Evolutionary conservation across 495 filamentous ascomycete species (phyloP), one percentile per base, ranked within the genome.

Genomic region (Diplogelasinospora grovesii): DNA sequence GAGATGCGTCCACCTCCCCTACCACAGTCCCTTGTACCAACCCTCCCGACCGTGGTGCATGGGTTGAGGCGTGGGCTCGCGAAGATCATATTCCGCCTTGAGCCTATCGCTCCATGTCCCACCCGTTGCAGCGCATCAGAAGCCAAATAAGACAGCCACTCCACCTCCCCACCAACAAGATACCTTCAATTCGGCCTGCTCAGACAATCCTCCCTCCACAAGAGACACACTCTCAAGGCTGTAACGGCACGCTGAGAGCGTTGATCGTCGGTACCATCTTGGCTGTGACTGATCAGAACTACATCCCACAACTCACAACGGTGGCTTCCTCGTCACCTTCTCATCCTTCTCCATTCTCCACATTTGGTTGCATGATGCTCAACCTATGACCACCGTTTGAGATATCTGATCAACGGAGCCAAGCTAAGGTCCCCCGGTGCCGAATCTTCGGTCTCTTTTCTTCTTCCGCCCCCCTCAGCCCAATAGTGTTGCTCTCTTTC

Each of bases 391-490:
- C 41, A 13, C 28, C 44, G 34, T 28, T 23, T 48, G 27, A 36
- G 33, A 46, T 46, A 36, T 46, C 31, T 52, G 51, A 52, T 57
- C 56, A 50, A 39, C 47, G 33, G 24, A 26, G 28, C 19, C 36
- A 39, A 42, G 41, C 50, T 29, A 46, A 36, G 43, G 31, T 42
- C 28, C 13, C 28, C 29, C 38, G 36, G 43, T 26, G 41, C 43
- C 40, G 36, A 40, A 46, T 21, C 29, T 36, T 28, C 39, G 4
- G 24, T 14, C 34, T 39, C 33, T 36, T 46, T 26, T 29, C 37
- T 23, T 16, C 35, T 22, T 24, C 24, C 31, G 33, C 46, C 23
- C 22, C 24, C 40, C 39, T 41, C 16, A 22, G 39, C 21, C 36
- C 33, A 24, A 14, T 41, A 15, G 25, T 42, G 11, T 37, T 39